Evolutionary conservation across 768 basidiomycete genomes (phyloP).

Genomic region (Tylopilus balloui): DNA sequence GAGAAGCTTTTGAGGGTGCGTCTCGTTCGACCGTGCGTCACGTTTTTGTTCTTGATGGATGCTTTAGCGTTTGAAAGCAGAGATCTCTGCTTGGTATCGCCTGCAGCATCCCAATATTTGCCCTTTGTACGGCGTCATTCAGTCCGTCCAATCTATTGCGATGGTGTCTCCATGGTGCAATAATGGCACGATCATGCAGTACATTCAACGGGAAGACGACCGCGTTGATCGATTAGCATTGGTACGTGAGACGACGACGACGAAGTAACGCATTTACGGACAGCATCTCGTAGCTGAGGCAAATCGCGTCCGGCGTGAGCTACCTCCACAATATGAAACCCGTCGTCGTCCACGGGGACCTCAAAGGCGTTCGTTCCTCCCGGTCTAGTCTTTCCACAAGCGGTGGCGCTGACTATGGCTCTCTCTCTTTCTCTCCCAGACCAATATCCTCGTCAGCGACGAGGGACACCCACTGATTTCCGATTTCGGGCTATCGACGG

Average conservation of each 20-base stretch:
- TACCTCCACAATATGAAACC: conserved; percentile 56
- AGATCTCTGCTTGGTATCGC: conserved; percentile 55
- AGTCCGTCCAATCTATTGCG: conserved; percentile 46
- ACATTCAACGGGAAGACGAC: conserved; percentile 40
- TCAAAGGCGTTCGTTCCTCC: conserved; percentile 49
- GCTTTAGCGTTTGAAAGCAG: conserved; percentile 50
- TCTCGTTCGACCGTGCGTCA: not conserved
- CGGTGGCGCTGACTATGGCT: not conserved
- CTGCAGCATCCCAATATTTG: conserved; percentile 53
- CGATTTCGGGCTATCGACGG: conserved; percentile 59
- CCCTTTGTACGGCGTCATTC: conserved; percentile 51
- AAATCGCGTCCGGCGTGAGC: conserved; percentile 53
- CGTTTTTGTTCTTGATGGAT: not conserved
- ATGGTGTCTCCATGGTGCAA: conserved; percentile 66
- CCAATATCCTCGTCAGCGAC: conserved; percentile 54
- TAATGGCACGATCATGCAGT: conserved; percentile 52
- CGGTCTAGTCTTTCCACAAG: no score
- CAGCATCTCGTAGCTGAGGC: conserved; percentile 36
- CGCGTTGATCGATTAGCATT: conserved; percentile 42
- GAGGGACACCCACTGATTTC: conserved; percentile 51
- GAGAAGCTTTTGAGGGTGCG: conserved; percentile 50
- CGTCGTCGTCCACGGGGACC: conserved; percentile 55
- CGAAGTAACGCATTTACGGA: not conserved
- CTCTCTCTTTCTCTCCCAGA: conserved; percentile 30
- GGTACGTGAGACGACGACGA: conserved; percentile 31